A percentile compares a stretch with the other conserved stretches of the same genome.
These are phyloP conservation scores for Prunus yedoensis DNA, from an alignment of 331 rosid genomes.

Conservation along the genomic window DNA sequence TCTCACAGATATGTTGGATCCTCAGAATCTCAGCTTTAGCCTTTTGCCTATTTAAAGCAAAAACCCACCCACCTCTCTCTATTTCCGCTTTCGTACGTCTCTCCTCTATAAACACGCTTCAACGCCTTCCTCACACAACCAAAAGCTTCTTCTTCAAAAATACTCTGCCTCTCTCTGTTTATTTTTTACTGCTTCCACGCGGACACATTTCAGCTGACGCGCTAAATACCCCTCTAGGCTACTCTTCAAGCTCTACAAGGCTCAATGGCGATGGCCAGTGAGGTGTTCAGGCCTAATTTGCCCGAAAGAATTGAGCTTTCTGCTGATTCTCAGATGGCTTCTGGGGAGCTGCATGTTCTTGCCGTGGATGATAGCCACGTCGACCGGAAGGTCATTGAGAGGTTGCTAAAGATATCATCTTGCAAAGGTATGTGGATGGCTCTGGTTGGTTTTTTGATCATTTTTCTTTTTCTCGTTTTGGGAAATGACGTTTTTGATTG, in stretches of 20 bases:
- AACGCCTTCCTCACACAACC: not conserved
- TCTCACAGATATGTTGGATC: conserved; percentile 70
- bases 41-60: conserved; percentile 37
- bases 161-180: not conserved
- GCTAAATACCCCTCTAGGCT: not conserved
- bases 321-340: conserved; percentile 35
- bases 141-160: not conserved
- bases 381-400: conserved; percentile 84
- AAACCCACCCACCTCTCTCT: conserved; percentile 24
- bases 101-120: not conserved
- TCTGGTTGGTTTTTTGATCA: not conserved
- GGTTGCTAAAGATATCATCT: conserved; percentile 68
- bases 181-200: not conserved
- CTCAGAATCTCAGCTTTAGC: conserved; percentile 73
- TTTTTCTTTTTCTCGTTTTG: not conserved
- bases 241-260: too few species aligned
- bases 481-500: not conserved
- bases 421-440: conserved; percentile 59
- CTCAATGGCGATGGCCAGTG: conserved; percentile 45
- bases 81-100: conserved; percentile 9
- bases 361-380: conserved; percentile 89
- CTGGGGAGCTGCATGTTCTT: conserved; percentile 66
- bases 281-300: conserved; percentile 40
- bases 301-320: conserved; percentile 38
- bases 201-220: not conserved